Evolutionary conservation across 2,329 filamentous ascomycete genomes (phyloP).

Genomic region (Polytolypa hystricis): DNA sequence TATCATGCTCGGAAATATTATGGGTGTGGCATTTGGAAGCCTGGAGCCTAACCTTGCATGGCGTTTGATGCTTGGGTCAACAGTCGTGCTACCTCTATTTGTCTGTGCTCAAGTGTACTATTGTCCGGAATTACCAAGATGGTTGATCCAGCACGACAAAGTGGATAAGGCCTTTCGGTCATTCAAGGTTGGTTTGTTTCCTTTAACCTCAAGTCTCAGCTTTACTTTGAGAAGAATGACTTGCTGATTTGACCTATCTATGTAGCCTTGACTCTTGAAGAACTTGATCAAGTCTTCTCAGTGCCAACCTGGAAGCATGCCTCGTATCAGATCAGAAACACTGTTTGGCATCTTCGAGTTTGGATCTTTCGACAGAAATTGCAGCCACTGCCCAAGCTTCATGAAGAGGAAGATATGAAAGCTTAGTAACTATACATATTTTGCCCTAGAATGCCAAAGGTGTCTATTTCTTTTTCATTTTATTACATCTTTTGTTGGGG

Average conservation of each 20-base stretch:
- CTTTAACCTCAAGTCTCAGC: no score
- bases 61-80: constrained; percentile 59
- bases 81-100: constrained; percentile 49
- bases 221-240: no score
- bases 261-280: constrained; percentile 35
- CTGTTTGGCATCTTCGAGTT: neutral
- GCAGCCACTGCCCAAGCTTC: neutral
- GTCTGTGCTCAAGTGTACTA: constrained; percentile 53
- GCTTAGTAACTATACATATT: no score
- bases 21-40: constrained; percentile 37
- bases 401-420: neutral
- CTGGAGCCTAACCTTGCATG: constrained; percentile 44
- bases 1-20: constrained; percentile 38
- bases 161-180: constrained; percentile 38
- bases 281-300: constrained; percentile 43
- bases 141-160: constrained; percentile 40
- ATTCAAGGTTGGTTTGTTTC: no score
- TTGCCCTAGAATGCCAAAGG: no score
- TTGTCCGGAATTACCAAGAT: constrained; percentile 47
- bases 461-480: no score
- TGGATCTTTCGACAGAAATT: neutral
- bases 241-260: no score
- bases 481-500: no score
- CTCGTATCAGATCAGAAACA: neutral
- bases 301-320: constrained; percentile 36